Percentiles rank a stretch among this genome's conserved stretches.
Evolutionary conservation across 2,329 filamentous ascomycete genomes (phyloP).

Genomic region (Penicillium occitanis): DNA sequence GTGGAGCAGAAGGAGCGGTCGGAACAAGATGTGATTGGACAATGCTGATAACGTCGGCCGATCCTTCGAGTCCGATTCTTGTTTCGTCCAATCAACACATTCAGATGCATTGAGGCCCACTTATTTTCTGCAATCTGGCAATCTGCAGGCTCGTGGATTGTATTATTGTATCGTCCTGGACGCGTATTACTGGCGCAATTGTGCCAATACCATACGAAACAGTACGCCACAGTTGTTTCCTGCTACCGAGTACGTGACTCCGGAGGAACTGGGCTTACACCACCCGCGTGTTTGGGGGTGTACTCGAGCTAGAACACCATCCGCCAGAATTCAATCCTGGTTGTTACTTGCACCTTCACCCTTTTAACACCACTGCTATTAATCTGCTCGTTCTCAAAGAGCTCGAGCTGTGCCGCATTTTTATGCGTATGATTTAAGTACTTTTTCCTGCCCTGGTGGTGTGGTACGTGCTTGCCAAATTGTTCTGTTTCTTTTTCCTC

Average conservation of each 20-base stretch:
- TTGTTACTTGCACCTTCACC: neutral
- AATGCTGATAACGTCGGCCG: neutral
- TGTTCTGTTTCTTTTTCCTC: neutral
- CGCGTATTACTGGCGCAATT: neutral
- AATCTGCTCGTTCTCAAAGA: neutral
- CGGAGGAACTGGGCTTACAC: neutral
- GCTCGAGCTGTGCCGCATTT: neutral
- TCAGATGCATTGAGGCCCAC: neutral
- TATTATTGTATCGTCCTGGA: neutral
- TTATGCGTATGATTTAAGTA: neutral
- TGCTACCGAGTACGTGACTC: neutral
- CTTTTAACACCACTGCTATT: slow-evolving; percentile 1
- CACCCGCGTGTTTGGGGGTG: neutral
- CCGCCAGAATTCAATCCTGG: neutral
- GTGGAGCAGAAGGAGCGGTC: neutral
- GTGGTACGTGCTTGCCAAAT: neutral
- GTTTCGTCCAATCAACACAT: neutral
- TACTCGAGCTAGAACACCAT: neutral
- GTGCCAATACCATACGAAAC: neutral
- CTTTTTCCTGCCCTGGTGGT: neutral
- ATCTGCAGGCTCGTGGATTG: neutral
- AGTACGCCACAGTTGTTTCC: neutral
- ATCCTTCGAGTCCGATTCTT: neutral
- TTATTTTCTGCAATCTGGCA: no score
- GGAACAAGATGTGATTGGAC: neutral